These are phyloP conservation scores for Nemania sp. DNA, from an alignment of 2,329 filamentous ascomycete genomes.

Conservation along the genomic window DNA sequence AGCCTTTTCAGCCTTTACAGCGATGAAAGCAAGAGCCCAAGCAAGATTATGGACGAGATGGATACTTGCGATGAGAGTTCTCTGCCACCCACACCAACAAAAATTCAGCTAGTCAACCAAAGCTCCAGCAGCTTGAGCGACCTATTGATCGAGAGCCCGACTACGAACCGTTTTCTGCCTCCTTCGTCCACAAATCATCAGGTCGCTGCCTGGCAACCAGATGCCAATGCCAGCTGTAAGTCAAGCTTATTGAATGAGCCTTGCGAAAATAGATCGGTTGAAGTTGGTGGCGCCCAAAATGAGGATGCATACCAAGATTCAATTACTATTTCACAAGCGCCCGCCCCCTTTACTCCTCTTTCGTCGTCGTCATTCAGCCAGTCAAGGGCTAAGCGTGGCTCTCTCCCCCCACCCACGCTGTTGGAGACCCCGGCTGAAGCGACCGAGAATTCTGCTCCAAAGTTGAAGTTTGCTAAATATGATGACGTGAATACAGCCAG, in stretches of 20 bases:
- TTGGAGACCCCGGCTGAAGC: slow-evolving; percentile 32
- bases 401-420: slow-evolving; percentile 44
- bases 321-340: slow-evolving; percentile 41
- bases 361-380: slow-evolving; percentile 47
- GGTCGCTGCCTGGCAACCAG: slow-evolving; percentile 32
- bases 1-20: slow-evolving; percentile 84
- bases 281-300: slow-evolving; percentile 28
- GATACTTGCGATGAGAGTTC: slow-evolving; percentile 62
- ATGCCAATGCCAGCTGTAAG: slow-evolving; percentile 48
- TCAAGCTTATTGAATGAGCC: slow-evolving; percentile 40
- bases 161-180: slow-evolving; percentile 50
- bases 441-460: slow-evolving; percentile 42
- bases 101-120: slow-evolving; percentile 59
- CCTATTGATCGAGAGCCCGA: slow-evolving; percentile 52
- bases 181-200: slow-evolving; percentile 48
- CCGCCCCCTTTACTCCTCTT: slow-evolving; percentile 41
- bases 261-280: slow-evolving; percentile 25
- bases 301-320: slow-evolving; percentile 36
- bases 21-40: slow-evolving; percentile 68
- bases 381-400: slow-evolving; percentile 42
- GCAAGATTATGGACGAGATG: slow-evolving; percentile 45
- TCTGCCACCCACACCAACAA: slow-evolving; percentile 92
- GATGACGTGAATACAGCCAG: slow-evolving; percentile 59
- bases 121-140: slow-evolving; percentile 41
- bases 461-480: slow-evolving; percentile 58